These are phyloP conservation scores for Tilletia indica DNA, from an alignment of 1,284 basidiomycete species.

Conservation along the genomic window DNA sequence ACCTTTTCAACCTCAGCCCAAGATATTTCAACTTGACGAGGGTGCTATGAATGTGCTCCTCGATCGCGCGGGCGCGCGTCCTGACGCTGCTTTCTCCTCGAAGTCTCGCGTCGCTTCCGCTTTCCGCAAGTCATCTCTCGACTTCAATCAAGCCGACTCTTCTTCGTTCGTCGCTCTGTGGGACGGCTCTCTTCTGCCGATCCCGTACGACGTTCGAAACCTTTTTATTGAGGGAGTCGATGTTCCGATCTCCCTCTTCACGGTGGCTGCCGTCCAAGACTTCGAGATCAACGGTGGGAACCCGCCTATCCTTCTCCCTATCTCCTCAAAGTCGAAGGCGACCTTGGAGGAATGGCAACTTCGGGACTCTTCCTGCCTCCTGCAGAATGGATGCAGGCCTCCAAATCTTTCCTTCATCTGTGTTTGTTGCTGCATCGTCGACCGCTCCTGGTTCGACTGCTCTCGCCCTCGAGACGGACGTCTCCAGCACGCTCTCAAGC, in stretches of 20 bases:
- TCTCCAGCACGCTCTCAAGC: not conserved
- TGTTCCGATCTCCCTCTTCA: not conserved
- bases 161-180: not conserved
- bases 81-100: too few relatives aligned
- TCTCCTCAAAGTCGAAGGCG: not conserved
- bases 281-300: not conserved
- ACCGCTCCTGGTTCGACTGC: not conserved
- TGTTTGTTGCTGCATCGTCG: not conserved
- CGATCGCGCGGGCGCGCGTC: too few relatives aligned
- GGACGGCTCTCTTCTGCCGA: not conserved
- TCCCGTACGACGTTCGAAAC: not conserved
- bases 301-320: not conserved
- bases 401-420: not conserved
- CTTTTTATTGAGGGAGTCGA: not conserved
- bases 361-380: not conserved
- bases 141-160: not conserved
- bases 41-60: too few relatives aligned
- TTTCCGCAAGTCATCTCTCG: not conserved
- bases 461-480: not conserved
- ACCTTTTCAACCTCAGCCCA: too few relatives aligned
- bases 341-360: not conserved
- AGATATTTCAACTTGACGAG: too few relatives aligned
- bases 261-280: not conserved
- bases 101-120: not conserved
- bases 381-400: conserved; percentile 1